A percentile compares a stretch with the other conserved stretches of the same genome.
phyloP scores from a whole-genome alignment of 495 filamentous ascomycete genomes.

The Xeromyces bisporus region DNA sequence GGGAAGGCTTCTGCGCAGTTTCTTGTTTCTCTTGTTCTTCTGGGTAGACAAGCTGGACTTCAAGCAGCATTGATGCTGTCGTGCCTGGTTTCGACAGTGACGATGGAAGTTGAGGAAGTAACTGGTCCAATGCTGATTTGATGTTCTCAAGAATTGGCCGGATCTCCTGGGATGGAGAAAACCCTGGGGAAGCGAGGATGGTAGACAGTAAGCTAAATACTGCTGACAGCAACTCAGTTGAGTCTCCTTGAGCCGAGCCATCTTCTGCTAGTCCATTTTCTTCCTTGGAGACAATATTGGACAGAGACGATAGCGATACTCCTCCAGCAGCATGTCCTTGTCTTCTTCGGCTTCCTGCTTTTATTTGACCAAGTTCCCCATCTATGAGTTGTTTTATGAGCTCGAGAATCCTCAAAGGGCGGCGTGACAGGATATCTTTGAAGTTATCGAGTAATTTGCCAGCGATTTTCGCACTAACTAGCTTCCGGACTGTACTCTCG shows the following conservation, averaged over 20 bases:
- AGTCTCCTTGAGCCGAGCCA: constrained; percentile 26
- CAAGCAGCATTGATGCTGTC: constrained; percentile 38
- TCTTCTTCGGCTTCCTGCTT: constrained; percentile 1
- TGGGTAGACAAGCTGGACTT: constrained; percentile 39
- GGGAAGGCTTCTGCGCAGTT: constrained; percentile 9
- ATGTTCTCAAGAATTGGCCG: constrained; percentile 30
- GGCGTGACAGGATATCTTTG: constrained; percentile 47
- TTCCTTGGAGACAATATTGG: constrained; percentile 16
- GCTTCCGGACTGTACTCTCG: constrained; percentile 24
- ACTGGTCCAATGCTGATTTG: constrained; percentile 31
- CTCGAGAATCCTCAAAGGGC: constrained; percentile 43
- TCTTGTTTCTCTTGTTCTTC: constrained; percentile 28
- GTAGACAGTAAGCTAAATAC: constrained; percentile 53
- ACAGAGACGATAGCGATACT: constrained; percentile 22
- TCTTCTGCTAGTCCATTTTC: constrained; percentile 3
- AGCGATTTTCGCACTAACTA: constrained; percentile 46
- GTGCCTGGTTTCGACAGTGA: constrained; percentile 23
- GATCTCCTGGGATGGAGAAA: constrained; percentile 32
- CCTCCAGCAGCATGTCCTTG: constrained; percentile 4
- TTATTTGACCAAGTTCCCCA: constrained; percentile 13
- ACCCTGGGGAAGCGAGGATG: constrained; percentile 45
- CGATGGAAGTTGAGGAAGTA: constrained; percentile 20
- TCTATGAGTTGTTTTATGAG: constrained; percentile 43
- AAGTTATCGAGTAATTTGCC: constrained; percentile 50
- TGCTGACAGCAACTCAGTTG: constrained; percentile 32